Base-by-base conservation (phyloP, 441 rosid species). In the Cnidoscolus chayamansa region DNA sequence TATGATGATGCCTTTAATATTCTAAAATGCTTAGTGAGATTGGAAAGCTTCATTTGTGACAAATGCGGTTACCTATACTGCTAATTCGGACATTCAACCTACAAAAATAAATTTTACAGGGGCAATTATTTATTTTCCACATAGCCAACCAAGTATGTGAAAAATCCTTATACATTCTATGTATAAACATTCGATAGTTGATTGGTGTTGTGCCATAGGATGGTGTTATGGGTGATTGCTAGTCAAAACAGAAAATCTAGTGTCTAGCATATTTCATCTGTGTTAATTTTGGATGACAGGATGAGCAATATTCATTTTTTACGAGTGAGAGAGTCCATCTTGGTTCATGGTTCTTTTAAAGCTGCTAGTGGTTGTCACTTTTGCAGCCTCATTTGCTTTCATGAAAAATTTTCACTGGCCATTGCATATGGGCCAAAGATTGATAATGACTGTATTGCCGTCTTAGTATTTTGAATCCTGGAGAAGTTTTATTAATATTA, bases 351-450 rank as follows among this genome's bases (percentile, higher is more conserved):
- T 15, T n/a, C 17, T 1, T 50, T 51, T 16, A 35, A 47, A 65
- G 63, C 63, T 73, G 32, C 70, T 35, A 47, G n/a, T 30, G 17
- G 68, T 45, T 71, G 17, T 66, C 15, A 32, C 45, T 32, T 15
- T 65, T n/a, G 10, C 37, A 35, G 30, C 49, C 43, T 54, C 45
- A 10, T 55, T 35, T 68, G 15, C 15, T 8, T 6, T 48, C 35
- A 13, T 32, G 30, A 10, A 40, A 10, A 15, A 49, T n/a, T 31
- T n/a, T 51, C 35, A 17, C 15, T 62, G 63, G 16, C n/a, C 12
- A 15, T 53, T 54, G 17, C 13, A 35, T 15, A 48, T 30, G 5
- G 58, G 8, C 45, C 7, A 12, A 25, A 16, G 30, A 19, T 37
- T 49, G 15, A 43, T 40, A 50, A 3, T 47, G 57, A 31, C 54